Percentiles rank a stretch among this genome's conserved stretches.
Conservation (phyloP, 106 monocot genomes). For the Posidonia australis region DNA sequence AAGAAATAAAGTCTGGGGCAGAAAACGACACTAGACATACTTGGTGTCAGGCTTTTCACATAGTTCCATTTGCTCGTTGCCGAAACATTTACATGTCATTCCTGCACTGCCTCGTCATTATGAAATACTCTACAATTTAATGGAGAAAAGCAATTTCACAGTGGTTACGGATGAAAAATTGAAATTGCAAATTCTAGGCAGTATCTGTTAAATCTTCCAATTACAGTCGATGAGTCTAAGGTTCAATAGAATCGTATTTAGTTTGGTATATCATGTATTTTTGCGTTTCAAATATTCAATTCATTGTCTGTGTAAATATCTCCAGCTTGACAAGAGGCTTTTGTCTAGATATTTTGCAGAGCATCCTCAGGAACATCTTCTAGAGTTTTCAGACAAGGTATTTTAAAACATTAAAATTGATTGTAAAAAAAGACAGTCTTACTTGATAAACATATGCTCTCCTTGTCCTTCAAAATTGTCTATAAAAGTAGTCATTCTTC, state of each 20-base stretch:
- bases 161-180: slow-evolving; percentile 64
- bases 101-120: no score
- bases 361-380: slow-evolving; percentile 70
- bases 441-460: no score
- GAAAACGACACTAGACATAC: no score
- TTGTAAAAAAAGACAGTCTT: no score
- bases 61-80: no score
- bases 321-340: slow-evolving; percentile 75
- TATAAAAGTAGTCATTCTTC: no score
- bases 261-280: slow-evolving; percentile 36
- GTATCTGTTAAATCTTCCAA: slow-evolving; percentile 86
- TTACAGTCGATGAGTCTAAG: slow-evolving; percentile 94
- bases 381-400: slow-evolving; percentile 95
- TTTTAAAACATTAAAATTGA: no score
- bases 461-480: no score
- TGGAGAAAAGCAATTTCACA: slow-evolving; percentile 98
- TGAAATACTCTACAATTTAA: no score
- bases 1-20: no score
- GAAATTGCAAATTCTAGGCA: slow-evolving; percentile 71
- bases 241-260: slow-evolving; percentile 19
- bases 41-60: no score
- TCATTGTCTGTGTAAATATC: neutral
- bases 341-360: slow-evolving; percentile 61
- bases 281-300: neutral
- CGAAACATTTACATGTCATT: no score